These are phyloP conservation scores for Urochloa ruziziensis DNA, from an alignment of 176 grass and related monocot species.

Conservation along the genomic window DNA sequence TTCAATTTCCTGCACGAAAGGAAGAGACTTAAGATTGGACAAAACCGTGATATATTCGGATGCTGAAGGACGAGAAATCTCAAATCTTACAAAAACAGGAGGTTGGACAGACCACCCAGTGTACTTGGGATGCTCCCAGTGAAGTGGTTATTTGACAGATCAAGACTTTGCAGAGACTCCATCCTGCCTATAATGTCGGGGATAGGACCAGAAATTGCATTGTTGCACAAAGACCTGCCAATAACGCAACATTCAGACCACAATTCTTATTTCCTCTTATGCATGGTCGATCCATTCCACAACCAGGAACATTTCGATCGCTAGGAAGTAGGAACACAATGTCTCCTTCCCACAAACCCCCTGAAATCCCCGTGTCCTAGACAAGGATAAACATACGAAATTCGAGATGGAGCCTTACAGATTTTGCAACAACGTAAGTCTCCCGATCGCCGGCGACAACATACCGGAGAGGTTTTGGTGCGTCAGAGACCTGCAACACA, in stretches of 20 bases:
- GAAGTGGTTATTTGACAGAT: constrained; percentile 67
- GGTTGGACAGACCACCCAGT: constrained; percentile 36
- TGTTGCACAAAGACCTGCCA: constrained; percentile 61
- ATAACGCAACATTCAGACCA: background rate
- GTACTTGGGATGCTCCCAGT: constrained; percentile 54
- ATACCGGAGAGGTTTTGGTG: constrained; percentile 57
- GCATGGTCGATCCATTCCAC: background rate
- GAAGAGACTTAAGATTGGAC: background rate
- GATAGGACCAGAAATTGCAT: constrained; percentile 62
- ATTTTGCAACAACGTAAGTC: constrained; percentile 41
- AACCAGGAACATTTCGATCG: no score
- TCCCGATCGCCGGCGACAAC: constrained; percentile 61
- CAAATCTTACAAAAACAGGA: constrained; percentile 61
- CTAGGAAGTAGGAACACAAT: background rate
- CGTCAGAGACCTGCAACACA: constrained; percentile 46
- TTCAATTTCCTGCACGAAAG: constrained; percentile 53
- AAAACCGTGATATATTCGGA: background rate
- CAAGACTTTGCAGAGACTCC: constrained; percentile 46
- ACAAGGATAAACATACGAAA: background rate
- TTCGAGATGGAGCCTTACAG: constrained; percentile 43
- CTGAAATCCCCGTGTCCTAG: background rate
- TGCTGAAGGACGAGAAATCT: constrained; percentile 21
- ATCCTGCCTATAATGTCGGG: constrained; percentile 53
- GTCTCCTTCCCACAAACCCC: background rate
- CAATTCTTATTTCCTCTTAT: background rate